A percentile compares a stretch with the other conserved stretches of the same genome.
Conservation (phyloP, 1,284 basidiomycete genomes). For the Cutaneotrichosporon cutaneum region DNA sequence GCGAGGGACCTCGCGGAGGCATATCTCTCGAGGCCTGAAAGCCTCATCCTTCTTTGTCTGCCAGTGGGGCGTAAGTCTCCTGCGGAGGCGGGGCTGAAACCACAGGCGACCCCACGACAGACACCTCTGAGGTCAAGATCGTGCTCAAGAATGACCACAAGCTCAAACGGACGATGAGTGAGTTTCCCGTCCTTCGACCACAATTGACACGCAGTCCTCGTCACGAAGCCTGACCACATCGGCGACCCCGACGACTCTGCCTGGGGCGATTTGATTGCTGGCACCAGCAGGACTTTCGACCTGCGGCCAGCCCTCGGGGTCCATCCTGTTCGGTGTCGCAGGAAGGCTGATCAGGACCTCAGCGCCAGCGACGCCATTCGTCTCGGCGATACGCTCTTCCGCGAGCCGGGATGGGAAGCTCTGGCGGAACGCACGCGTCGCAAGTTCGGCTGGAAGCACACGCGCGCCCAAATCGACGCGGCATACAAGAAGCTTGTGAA, state of each 20-base stretch:
- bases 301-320: slow-evolving; percentile 17
- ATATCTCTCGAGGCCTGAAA: slow-evolving; percentile 23
- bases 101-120: slow-evolving; percentile 22
- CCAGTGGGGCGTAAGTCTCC: slow-evolving; percentile 23
- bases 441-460: slow-evolving; percentile 17
- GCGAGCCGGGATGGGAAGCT: slow-evolving; percentile 14
- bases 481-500: slow-evolving; percentile 4
- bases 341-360: background rate
- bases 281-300: background rate
- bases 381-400: slow-evolving; percentile 19
- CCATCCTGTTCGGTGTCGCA: slow-evolving; percentile 23
- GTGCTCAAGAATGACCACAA: slow-evolving; percentile 22
- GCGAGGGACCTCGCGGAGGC: slow-evolving; percentile 18
- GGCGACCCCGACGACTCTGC: slow-evolving; percentile 4
- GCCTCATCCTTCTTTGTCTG: slow-evolving; percentile 33
- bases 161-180: slow-evolving; percentile 24
- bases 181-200: background rate
- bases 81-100: background rate
- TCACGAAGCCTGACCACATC: slow-evolving; percentile 34
- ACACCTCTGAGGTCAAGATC: slow-evolving; percentile 16
- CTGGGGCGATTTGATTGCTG: slow-evolving; percentile 17
- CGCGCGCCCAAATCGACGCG: background rate
- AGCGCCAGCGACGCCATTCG: background rate
- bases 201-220: slow-evolving; percentile 6
- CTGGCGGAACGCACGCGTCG: slow-evolving; percentile 11